Evolutionary conservation across 371 early-diverging fungal species (phyloP).

Genomic region (Zopfochytrium polystomum): DNA sequence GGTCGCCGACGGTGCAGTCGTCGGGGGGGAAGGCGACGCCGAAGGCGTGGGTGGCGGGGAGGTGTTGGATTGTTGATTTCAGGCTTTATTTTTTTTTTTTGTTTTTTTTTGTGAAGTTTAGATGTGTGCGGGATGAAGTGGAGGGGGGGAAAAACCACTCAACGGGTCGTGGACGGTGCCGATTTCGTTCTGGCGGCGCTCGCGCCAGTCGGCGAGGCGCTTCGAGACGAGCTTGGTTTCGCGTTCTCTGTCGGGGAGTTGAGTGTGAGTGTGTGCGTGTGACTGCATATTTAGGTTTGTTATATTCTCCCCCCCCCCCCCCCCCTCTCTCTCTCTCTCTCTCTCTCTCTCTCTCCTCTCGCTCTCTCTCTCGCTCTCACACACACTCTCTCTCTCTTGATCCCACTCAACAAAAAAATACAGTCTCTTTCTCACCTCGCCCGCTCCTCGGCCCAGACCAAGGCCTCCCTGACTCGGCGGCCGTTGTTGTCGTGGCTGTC

Average conservation of each 20-base stretch:
- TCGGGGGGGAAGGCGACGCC: conserved; percentile 33
- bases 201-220: conserved; percentile 27
- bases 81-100: no score
- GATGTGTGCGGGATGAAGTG: neutral
- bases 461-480: conserved; percentile 23
- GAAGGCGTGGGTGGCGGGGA: conserved; percentile 33
- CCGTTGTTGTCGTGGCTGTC: conserved; percentile 35
- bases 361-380: no score
- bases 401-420: neutral
- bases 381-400: neutral
- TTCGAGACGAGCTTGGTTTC: conserved; percentile 25
- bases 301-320: no score
- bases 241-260: conserved; percentile 22
- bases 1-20: conserved; percentile 35
- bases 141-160: neutral
- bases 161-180: conserved; percentile 42
- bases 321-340: no score
- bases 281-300: no score
- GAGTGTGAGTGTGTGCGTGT: no score
- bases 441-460: conserved; percentile 35
- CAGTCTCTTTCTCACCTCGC: conserved; percentile 8
- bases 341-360: no score
- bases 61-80: conserved; percentile 30
- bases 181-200: conserved; percentile 29
- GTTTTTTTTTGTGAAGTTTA: no score